These are phyloP conservation scores for Plasmodium relictum DNA, from an alignment of 169 alveolate species.

Conservation along the genomic window DNA sequence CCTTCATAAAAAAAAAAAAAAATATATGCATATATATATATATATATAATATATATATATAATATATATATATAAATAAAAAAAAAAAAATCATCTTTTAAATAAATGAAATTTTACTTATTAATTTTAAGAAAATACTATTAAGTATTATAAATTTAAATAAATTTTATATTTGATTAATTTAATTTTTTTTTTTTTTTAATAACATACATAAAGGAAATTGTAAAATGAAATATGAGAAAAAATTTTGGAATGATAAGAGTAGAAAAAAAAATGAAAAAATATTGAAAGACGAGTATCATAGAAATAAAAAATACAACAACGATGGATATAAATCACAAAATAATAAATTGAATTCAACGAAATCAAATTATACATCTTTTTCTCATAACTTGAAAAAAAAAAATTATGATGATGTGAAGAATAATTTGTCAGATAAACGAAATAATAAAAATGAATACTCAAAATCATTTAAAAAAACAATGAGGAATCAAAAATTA, in stretches of 20 bases:
- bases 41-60: too few relatives aligned
- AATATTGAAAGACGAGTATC: slow-evolving; percentile 9
- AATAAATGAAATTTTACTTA: too few relatives aligned
- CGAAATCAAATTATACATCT: slow-evolving; percentile 6
- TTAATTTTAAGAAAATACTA: too few relatives aligned
- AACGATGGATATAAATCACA: neutral
- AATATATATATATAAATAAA: too few relatives aligned
- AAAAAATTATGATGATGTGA: slow-evolving; percentile 20
- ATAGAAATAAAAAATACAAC: slow-evolving; percentile 12
- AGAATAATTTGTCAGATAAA: slow-evolving; percentile 18
- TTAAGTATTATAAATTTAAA: too few relatives aligned
- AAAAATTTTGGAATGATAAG: slow-evolving; percentile 59
- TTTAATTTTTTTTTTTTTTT: slow-evolving; percentile 6
- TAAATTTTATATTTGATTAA: too few relatives aligned
- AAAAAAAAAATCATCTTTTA: too few relatives aligned
- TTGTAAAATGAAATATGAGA: slow-evolving; percentile 76
- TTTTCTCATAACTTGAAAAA: slow-evolving; percentile 18
- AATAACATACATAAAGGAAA: slow-evolving; percentile 3
- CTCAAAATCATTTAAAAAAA: slow-evolving; percentile 8
- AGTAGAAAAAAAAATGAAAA: slow-evolving; percentile 37
- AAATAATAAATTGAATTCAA: slow-evolving; percentile 9
- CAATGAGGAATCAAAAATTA: slow-evolving; percentile 24
- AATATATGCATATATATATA: too few relatives aligned
- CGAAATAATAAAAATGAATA: slow-evolving; percentile 23
- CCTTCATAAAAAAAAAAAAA: neutral